These are phyloP conservation scores for Lipomyces yamadae DNA, from an alignment of 805 yeast genomes.

Conservation along the genomic window DNA sequence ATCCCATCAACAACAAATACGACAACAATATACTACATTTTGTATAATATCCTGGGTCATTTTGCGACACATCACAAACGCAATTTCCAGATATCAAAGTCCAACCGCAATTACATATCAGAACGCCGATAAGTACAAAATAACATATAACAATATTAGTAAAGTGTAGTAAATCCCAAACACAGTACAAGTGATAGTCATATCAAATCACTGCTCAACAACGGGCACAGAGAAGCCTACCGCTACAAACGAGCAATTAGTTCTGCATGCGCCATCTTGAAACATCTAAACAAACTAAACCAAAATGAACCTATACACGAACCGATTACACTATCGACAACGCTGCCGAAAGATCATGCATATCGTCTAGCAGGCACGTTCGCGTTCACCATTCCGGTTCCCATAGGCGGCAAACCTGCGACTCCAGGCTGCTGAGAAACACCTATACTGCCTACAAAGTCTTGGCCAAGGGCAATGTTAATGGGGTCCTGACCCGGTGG, in stretches of 20 bases:
- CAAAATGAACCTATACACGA: background rate
- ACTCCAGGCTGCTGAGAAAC: constrained; percentile 17
- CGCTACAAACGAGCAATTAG: background rate
- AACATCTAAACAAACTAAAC: background rate
- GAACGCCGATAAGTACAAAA: background rate
- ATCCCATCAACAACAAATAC: background rate
- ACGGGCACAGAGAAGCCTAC: background rate
- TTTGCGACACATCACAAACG: background rate
- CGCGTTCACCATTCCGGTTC: background rate
- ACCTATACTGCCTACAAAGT: constrained; percentile 20
- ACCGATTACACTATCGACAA: background rate
- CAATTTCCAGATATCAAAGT: constrained; percentile 1
- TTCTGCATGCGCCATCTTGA: background rate
- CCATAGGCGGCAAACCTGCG: constrained; percentile 7
- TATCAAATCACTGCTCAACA: background rate
- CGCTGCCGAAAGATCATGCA: background rate
- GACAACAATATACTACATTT: background rate
- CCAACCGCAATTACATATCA: background rate
- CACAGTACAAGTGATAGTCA: background rate
- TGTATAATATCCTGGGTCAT: background rate
- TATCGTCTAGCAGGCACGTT: constrained; percentile 8
- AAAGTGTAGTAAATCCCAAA: background rate
- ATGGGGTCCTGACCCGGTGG: constrained; percentile 37
- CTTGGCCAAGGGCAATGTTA: constrained; percentile 32
- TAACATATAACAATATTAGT: background rate